Evolutionary conservation across 2,329 filamentous ascomycete genomes (phyloP).

Genomic region (Stemphylium vesicarium): DNA sequence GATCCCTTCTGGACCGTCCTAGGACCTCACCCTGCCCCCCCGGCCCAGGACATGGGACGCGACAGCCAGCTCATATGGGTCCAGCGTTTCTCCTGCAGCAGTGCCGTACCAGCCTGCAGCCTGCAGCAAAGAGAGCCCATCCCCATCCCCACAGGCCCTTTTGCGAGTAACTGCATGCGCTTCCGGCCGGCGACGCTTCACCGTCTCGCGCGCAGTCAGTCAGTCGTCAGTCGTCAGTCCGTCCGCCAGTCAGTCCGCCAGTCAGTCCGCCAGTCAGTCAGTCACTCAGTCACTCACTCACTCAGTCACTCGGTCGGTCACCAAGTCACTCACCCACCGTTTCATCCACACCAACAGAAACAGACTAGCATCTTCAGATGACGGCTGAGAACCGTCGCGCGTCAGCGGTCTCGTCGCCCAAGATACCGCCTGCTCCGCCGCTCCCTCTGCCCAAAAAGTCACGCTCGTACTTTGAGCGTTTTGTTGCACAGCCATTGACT

Average conservation of each 20-base stretch:
- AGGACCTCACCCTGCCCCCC: conserved; percentile 1
- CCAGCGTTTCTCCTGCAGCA: conserved; percentile 5
- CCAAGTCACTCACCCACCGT: too few relatives aligned
- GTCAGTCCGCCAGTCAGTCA: not conserved
- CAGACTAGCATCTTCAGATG: conserved; percentile 7
- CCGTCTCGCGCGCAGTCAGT: too few relatives aligned
- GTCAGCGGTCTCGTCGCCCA: conserved; percentile 15
- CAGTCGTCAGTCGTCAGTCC: too few relatives aligned
- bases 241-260: too few relatives aligned
- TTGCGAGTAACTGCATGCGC: too few relatives aligned
- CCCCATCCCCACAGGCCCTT: not conserved
- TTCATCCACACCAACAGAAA: not conserved
- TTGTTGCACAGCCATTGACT: conserved; percentile 61
- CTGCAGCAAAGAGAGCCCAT: not conserved
- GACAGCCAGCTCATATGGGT: conserved; percentile 9
- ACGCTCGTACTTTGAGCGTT: conserved; percentile 55
- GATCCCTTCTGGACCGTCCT: conserved; percentile 4
- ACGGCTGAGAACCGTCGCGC: conserved; percentile 18
- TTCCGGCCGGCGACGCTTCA: too few relatives aligned
- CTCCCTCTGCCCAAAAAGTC: conserved; percentile 43
- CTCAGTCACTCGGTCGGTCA: not conserved
- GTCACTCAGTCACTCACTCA: not conserved
- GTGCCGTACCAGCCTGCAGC: conserved; percentile 7
- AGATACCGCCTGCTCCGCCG: conserved; percentile 44
- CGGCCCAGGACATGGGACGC: conserved; percentile 1